A percentile compares a stretch with the other conserved stretches of the same genome.
phyloP scores from a whole-genome alignment of 2,329 filamentous ascomycete species.

The Beauveria bassiana region DNA sequence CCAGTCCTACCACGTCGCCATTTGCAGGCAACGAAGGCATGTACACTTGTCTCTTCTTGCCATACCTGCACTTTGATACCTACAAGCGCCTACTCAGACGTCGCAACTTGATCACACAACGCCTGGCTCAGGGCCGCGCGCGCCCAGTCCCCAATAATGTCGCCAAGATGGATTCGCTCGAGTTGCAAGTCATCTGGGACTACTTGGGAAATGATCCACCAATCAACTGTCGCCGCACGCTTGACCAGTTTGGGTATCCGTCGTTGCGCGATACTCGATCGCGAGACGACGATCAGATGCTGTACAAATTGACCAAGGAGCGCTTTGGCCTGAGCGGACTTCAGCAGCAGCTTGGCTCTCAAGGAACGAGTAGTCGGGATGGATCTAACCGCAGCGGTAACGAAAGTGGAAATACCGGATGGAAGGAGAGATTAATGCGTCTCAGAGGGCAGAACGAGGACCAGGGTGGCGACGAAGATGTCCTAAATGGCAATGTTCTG shows the following conservation, averaged over 20 bases:
- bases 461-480: constrained; percentile 21
- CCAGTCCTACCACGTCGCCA: constrained; percentile 23
- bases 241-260: constrained; percentile 58
- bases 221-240: constrained; percentile 51
- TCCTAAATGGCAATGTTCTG: constrained; percentile 49
- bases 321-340: constrained; percentile 20
- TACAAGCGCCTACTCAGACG: constrained; percentile 50
- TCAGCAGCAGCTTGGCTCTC: constrained; percentile 19
- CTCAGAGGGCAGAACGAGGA: constrained; percentile 13
- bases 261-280: constrained; percentile 52
- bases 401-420: constrained; percentile 21
- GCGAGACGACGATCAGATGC: constrained; percentile 58
- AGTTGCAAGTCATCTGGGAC: constrained; percentile 55
- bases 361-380: constrained; percentile 23
- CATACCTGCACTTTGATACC: constrained; percentile 58
- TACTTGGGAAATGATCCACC: constrained; percentile 54
- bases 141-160: constrained; percentile 48
- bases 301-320: constrained; percentile 56
- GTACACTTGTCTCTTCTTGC: constrained; percentile 45
- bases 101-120: constrained; percentile 44
- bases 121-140: constrained; percentile 45
- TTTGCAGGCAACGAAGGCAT: constrained; percentile 20
- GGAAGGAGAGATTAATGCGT: constrained; percentile 19
- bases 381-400: constrained; percentile 21
- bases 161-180: constrained; percentile 46